Conservation (phyloP, 2,329 filamentous ascomycete genomes). For the Trichoderma asperellum region DNA sequence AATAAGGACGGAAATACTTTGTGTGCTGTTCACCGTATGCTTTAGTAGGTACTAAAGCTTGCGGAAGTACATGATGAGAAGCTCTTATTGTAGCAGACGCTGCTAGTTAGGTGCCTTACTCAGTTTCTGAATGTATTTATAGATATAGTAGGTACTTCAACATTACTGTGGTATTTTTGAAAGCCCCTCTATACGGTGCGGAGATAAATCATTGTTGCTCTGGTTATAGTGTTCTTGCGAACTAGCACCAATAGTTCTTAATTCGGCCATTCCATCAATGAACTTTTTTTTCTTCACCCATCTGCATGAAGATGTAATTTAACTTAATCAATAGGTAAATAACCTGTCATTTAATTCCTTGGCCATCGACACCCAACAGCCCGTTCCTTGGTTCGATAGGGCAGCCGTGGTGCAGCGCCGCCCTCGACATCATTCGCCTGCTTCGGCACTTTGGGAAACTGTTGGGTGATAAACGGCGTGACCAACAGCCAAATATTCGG, state of each 20-base stretch:
- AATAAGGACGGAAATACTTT: background rate
- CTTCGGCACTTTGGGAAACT: background rate
- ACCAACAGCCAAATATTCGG: background rate
- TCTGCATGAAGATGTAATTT: background rate
- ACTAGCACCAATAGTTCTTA: background rate
- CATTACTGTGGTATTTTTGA: background rate
- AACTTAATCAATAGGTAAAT: background rate
- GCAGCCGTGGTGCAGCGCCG: slow-evolving; percentile 2
- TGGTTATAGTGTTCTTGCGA: background rate
- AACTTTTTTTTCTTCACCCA: background rate
- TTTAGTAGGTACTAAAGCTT: background rate
- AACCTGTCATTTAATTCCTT: background rate
- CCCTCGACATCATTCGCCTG: background rate
- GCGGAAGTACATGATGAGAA: background rate
- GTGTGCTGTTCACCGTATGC: background rate
- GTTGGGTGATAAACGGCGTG: background rate
- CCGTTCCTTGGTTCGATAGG: background rate
- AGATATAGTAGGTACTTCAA: too few species aligned
- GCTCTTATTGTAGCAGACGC: background rate
- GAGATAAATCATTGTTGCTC: background rate
- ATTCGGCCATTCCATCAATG: background rate
- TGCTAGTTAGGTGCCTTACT: too few species aligned
- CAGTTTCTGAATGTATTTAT: too few species aligned
- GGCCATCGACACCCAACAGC: background rate
- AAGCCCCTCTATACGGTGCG: background rate